A percentile compares a stretch with the other conserved stretches of the same genome.
Conservation (phyloP, 306 rosid species). For the Styphnolobium japonicum region DNA sequence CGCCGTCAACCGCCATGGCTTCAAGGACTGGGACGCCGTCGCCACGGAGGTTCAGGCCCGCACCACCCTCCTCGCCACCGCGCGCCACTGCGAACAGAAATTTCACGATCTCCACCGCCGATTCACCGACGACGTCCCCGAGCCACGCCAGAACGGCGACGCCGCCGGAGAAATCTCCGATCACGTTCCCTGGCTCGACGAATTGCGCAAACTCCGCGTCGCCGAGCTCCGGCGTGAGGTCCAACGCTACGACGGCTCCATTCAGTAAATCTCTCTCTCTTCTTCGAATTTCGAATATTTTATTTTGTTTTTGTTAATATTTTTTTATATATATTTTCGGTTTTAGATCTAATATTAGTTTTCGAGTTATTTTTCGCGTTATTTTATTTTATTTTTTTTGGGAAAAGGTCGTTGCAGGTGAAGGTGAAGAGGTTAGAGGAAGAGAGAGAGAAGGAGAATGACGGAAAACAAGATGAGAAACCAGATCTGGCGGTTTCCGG, state of each 20-base stretch:
- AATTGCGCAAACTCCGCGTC: conserved; percentile 64
- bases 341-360: conserved; percentile 47
- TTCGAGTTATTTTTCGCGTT: not conserved
- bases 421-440: conserved; percentile 71
- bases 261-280: conserved; percentile 41
- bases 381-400: not conserved
- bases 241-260: conserved; percentile 62
- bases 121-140: conserved; percentile 33
- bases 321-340: no score
- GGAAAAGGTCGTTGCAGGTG: conserved; percentile 63
- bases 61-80: conserved; percentile 58
- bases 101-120: conserved; percentile 66
- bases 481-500: conserved; percentile 68
- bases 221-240: conserved; percentile 73
- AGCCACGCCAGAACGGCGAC: conserved; percentile 25
- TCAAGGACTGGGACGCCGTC: conserved; percentile 64
- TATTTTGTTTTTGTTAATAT: not conserved
- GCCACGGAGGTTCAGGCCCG: conserved; percentile 63
- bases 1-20: conserved; percentile 82
- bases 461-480: conserved; percentile 31
- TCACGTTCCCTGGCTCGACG: conserved; percentile 65
- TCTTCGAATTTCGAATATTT: not conserved
- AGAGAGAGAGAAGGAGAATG: conserved; percentile 43
- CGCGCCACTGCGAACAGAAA: conserved; percentile 56
- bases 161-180: conserved; percentile 27